Base-by-base conservation (phyloP, 768 basidiomycete species). In the Mycena floridula region DNA sequence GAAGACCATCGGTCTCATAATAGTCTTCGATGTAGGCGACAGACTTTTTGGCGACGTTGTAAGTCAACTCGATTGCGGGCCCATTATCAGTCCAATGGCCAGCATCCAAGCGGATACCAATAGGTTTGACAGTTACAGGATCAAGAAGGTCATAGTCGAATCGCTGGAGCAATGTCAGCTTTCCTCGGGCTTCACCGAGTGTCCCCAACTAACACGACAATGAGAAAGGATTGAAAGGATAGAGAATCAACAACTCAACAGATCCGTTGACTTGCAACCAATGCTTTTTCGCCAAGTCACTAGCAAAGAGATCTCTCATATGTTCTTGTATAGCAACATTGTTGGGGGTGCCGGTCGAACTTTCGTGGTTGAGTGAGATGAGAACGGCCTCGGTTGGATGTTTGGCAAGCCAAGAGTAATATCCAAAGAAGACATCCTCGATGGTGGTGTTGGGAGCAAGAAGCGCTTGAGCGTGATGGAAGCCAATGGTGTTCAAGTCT, bases 361-460 rank as follows among this genome's bases (percentile, higher is more conserved):
- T 54, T 53, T 77, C 76, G 43, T 72, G 64, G 45, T 77, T 77
- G 37, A 79, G 52, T 0, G 73, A 76, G 16, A 74, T 63, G 12
- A 77, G 61, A 5, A 79, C 60, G 2, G 74, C 69, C 51, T 79
- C 77, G 0, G 72, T 72, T 1, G 72, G 71, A 44, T 79, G 74
- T 18, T 65, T 59, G 46, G 75, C 65, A 12, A 79, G 65, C 73
- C 75, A 79, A 30, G 58, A 59, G 53, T 79, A 77, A 9, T 74
- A 54, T 6, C 72, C 74, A 42, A 73, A 76, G 30, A 76, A 64
- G 1, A 77, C 70, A 40, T 79, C 76, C 44, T 72, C 68, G 23
- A 77, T 50, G 1, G 62, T 65, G 1, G 76, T 74, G 2, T 68
- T 69, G 5, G 69, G 67, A 25, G 66, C 67, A 21, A 76, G 57